Evolutionary conservation across 768 basidiomycete species (phyloP), one percentile per base, ranked within the genome.

Genomic region (Phanerochaete carnosa): DNA sequence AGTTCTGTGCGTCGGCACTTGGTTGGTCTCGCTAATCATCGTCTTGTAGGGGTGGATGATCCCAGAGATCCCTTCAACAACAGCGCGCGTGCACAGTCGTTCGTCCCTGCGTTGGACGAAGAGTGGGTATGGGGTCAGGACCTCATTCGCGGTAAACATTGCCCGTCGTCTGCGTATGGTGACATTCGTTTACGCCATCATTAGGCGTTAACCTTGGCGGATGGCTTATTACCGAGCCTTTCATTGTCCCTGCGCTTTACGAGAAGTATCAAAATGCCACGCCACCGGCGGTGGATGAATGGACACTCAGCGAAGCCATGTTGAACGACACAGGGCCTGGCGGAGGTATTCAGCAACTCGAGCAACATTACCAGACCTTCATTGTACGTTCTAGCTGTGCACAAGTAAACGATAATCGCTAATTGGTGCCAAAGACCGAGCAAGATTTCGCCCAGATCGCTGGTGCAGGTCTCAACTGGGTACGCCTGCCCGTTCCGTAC

Each of bases 401-500:
- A 55, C 25, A 37, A 37, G 33, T 45, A 33, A 49, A 7, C 53
- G 7, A 43, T 11, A 43, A 9, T 4, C 19, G 4, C 19, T 43
- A 19, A 43, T 26, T 12, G 6, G 29, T 46, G n/a, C 37, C 23
- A 8, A 71, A 94, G 91, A 95, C 90, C 57, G 92, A 95, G 70
- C 77, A 90, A 75, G 94, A 96, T 75, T 86, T 95, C 62, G 94
- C 94, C 37, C 77, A 87, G 69, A 95, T 97, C 61, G 92, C 94
- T 47, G 89, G 84, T 26, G 94, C 93, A 29, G 94, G 94, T 1
- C 75, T 95, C 56, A 95, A 94, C 74, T 95, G 89, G 82, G 74
- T 96, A 47, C 83, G 93, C 2, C 75, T 95, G 39, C 91, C 94
- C 1, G 80, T 96, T 53, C 85, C 90, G 1, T 96, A 83, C 75